Evolutionary conservation across 140 eudicot genomes (phyloP).

Genomic region (Anethum foeniculum): DNA sequence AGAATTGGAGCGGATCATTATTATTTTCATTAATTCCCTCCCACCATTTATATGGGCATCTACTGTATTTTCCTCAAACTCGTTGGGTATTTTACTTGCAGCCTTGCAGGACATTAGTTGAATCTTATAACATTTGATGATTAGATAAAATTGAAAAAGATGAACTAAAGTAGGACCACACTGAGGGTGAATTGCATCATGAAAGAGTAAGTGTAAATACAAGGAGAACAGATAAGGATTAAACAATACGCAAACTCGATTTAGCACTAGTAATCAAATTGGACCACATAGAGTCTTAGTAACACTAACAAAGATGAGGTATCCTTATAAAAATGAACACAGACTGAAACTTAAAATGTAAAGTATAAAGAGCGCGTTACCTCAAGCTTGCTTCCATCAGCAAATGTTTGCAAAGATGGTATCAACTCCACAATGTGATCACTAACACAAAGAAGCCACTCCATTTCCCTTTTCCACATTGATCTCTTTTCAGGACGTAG

Average conservation of each 20-base stretch:
- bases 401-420: constrained; percentile 82
- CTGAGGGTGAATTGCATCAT: not conserved
- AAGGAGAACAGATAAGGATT: not conserved
- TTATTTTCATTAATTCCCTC: no score
- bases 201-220: not conserved
- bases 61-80: not conserved
- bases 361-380: constrained; percentile 16
- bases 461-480: constrained; percentile 91
- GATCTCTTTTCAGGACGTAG: constrained; percentile 51
- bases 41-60: not conserved
- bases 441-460: constrained; percentile 85
- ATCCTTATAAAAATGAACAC: not conserved
- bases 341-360: not conserved
- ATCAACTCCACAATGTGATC: constrained; percentile 79
- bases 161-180: constrained; percentile 3
- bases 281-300: not conserved
- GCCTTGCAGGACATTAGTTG: not conserved
- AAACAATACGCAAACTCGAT: not conserved
- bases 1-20: no score
- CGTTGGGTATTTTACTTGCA: not conserved
- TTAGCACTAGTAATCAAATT: not conserved
- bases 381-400: constrained; percentile 91
- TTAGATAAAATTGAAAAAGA: not conserved
- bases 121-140: not conserved
- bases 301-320: not conserved